phyloP scores from a whole-genome alignment of 139 green algal species.

The Auxenochlorella pyrenoidosa region DNA sequence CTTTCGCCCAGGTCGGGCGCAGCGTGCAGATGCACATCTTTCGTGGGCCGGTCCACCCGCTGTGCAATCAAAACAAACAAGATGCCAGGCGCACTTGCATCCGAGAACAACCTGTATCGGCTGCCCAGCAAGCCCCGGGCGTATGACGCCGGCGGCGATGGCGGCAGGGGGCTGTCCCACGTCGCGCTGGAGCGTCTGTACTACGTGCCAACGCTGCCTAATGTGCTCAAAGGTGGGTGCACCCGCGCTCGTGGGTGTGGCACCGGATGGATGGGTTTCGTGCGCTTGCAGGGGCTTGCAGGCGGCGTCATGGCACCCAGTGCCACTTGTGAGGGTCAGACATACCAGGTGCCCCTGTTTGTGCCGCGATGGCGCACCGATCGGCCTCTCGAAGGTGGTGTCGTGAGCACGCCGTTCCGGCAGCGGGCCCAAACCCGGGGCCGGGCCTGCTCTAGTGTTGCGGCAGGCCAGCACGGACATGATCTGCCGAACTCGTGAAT shows the following conservation, averaged over 20 bases:
- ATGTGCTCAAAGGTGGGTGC: slow-evolving; percentile 13
- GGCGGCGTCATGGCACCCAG: background rate
- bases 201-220: background rate
- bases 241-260: background rate
- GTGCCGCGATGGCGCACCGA: background rate
- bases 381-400: background rate
- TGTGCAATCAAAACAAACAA: background rate
- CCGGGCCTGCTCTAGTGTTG: no score
- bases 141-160: slow-evolving; percentile 13
- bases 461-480: no score
- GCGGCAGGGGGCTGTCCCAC: slow-evolving; percentile 15
- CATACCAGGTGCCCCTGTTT: background rate
- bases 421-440: no score
- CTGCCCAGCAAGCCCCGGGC: background rate
- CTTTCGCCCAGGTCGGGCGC: no score
- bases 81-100: background rate
- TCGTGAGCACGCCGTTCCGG: no score
- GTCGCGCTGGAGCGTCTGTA: background rate
- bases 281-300: background rate
- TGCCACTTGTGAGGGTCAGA: no score
- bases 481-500: no score
- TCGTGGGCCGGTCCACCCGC: background rate
- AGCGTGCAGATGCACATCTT: no score
- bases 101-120: background rate
- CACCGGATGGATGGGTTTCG: background rate